A percentile compares a stretch with the other conserved stretches of the same genome.
These are phyloP conservation scores for Lactuca sativa DNA, from an alignment of 129 eudicot species.

Conservation along the genomic window DNA sequence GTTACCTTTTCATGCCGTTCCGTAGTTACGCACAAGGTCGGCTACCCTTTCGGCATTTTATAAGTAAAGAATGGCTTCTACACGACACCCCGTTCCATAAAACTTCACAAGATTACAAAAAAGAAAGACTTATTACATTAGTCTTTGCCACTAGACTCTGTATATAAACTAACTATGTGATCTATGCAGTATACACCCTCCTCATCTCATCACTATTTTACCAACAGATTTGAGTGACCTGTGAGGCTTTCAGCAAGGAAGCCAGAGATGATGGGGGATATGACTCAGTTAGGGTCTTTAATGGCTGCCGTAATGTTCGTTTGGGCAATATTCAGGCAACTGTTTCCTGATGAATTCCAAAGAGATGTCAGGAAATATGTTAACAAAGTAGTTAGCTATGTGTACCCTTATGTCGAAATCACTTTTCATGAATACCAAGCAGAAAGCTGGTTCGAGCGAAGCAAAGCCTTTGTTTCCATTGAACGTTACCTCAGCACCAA, in stretches of 20 bases:
- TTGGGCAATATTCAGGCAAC: conserved; percentile 42
- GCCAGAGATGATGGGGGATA: conserved; percentile 25
- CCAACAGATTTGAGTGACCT: neutral
- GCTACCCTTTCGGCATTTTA: neutral
- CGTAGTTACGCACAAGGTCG: neutral
- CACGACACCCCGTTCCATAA: neutral
- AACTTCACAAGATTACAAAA: conserved; percentile 8
- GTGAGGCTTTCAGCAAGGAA: neutral
- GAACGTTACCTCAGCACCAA: conserved; percentile 46
- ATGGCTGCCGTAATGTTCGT: conserved; percentile 43
- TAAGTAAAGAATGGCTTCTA: neutral
- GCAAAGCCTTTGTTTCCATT: conserved; percentile 39
- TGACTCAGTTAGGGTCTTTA: conserved; percentile 40
- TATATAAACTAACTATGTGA: neutral
- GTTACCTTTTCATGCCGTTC: neutral
- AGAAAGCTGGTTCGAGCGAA: conserved; percentile 35
- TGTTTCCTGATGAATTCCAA: conserved; percentile 35
- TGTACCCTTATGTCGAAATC: conserved; percentile 50
- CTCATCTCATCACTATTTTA: neutral
- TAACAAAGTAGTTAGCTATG: conserved; percentile 21
- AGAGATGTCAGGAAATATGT: conserved; percentile 21
- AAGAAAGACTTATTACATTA: neutral
- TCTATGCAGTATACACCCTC: neutral
- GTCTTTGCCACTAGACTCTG: neutral
- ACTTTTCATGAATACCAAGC: conserved; percentile 45